phyloP scores from a whole-genome alignment of 2,329 filamentous ascomycete genomes.

The Pseudocercospora macadamiae region DNA sequence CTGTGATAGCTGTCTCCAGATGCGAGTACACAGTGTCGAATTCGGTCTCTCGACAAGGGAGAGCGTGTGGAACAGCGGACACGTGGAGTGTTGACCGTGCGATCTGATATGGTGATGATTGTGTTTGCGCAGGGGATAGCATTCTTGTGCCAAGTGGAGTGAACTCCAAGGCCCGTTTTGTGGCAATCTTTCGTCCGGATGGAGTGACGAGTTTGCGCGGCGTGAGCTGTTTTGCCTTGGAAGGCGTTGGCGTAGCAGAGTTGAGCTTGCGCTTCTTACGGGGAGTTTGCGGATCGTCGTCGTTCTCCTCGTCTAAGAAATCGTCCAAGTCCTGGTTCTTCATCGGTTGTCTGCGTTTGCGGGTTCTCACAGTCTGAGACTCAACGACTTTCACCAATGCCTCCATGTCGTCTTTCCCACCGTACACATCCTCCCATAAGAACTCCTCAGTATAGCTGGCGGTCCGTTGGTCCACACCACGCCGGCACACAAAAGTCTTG shows the following conservation, averaged over 20 bases:
- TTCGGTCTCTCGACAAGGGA: slow-evolving; percentile 90
- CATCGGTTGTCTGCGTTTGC: slow-evolving; percentile 50
- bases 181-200: slow-evolving; percentile 67
- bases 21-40: slow-evolving; percentile 92
- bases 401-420: slow-evolving; percentile 67
- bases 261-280: slow-evolving; percentile 54
- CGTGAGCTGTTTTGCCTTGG: slow-evolving; percentile 49
- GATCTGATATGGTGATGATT: slow-evolving; percentile 86
- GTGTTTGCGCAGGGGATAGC: slow-evolving; percentile 72
- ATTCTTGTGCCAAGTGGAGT: slow-evolving; percentile 90
- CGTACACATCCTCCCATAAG: slow-evolving; percentile 83
- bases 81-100: slow-evolving; percentile 90
- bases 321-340: slow-evolving; percentile 46
- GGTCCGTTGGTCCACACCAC: slow-evolving; percentile 86
- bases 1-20: slow-evolving; percentile 89
- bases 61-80: slow-evolving; percentile 82
- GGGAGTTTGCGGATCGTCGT: slow-evolving; percentile 47
- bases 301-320: slow-evolving; percentile 49
- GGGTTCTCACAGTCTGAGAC: slow-evolving; percentile 71
- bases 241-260: slow-evolving; percentile 48
- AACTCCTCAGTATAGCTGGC: slow-evolving; percentile 93
- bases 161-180: slow-evolving; percentile 91
- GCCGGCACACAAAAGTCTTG: slow-evolving; percentile 86
- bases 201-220: slow-evolving; percentile 63
- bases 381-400: slow-evolving; percentile 69